These are phyloP conservation scores for Eutypa lata DNA, from an alignment of 2,329 filamentous ascomycete genomes.

Conservation along the genomic window DNA sequence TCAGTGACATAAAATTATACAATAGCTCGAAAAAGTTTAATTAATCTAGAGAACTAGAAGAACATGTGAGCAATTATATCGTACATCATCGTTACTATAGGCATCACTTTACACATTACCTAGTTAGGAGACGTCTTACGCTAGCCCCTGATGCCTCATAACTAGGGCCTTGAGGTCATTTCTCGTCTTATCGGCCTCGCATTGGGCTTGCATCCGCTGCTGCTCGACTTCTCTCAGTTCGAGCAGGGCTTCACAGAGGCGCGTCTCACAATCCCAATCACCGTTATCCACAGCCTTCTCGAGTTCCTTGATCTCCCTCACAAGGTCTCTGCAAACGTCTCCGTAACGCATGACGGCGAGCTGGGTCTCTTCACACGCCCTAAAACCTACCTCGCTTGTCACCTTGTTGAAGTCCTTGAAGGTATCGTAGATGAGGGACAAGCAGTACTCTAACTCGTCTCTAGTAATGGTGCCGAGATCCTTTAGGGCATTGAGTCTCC, in stretches of 20 bases:
- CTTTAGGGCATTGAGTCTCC: neutral
- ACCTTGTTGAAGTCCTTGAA: neutral
- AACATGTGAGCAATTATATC: no score
- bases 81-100: no score
- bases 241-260: neutral
- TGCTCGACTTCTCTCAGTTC: neutral
- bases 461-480: neutral
- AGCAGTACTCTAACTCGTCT: neutral
- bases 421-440: neutral
- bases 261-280: neutral
- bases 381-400: neutral
- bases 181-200: neutral
- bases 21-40: no score
- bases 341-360: neutral
- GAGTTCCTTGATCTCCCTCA: neutral
- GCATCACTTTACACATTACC: no score
- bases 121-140: neutral
- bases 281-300: neutral
- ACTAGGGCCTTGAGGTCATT: neutral
- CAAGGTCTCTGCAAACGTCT: neutral
- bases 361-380: neutral
- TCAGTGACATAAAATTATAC: no score
- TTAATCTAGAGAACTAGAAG: no score
- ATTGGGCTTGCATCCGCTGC: neutral
- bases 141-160: no score